Percentiles rank a stretch among this genome's conserved stretches.
Conservation (phyloP, 495 filamentous ascomycete species). For the Penicillium cosmopolitanum region DNA sequence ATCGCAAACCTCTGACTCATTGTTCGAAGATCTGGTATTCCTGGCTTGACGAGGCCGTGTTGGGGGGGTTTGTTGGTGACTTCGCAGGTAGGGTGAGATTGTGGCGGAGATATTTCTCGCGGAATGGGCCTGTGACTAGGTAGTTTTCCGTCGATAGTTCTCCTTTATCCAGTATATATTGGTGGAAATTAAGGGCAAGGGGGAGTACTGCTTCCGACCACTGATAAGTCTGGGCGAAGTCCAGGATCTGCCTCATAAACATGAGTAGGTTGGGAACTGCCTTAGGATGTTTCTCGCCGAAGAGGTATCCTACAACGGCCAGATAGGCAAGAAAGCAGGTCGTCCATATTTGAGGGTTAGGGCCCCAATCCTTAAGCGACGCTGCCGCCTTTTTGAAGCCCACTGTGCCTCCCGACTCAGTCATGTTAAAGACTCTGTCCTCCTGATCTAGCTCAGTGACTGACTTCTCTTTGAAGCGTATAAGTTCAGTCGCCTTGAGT, state of each 20-base stretch:
- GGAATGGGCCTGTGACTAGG: neutral
- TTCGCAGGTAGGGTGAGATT: neutral
- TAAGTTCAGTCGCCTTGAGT: conserved; percentile 10
- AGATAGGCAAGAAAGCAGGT: neutral
- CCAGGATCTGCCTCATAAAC: conserved; percentile 3
- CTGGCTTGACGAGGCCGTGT: no score
- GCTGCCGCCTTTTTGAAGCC: conserved; percentile 4
- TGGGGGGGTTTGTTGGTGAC: no score
- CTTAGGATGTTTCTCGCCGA: conserved; percentile 3
- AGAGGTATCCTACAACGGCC: neutral
- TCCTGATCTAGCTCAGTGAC: conserved; percentile 13
- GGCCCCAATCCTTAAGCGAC: neutral
- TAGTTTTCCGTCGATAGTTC: neutral
- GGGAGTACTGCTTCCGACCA: neutral
- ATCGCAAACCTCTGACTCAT: no score
- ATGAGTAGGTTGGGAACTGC: conserved; percentile 4
- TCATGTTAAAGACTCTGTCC: conserved; percentile 10
- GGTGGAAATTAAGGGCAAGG: conserved; percentile 1
- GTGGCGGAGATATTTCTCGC: conserved; percentile 2
- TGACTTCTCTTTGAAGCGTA: conserved; percentile 14
- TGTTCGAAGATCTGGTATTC: no score
- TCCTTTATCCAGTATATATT: conserved; percentile 3
- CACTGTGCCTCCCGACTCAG: conserved; percentile 6
- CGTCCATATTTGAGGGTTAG: conserved; percentile 3
- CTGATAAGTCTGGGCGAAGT: conserved; percentile 2